Base-by-base conservation (phyloP, 2,329 filamentous ascomycete species). In the Arthrobotrys pseudoclavata region DNA sequence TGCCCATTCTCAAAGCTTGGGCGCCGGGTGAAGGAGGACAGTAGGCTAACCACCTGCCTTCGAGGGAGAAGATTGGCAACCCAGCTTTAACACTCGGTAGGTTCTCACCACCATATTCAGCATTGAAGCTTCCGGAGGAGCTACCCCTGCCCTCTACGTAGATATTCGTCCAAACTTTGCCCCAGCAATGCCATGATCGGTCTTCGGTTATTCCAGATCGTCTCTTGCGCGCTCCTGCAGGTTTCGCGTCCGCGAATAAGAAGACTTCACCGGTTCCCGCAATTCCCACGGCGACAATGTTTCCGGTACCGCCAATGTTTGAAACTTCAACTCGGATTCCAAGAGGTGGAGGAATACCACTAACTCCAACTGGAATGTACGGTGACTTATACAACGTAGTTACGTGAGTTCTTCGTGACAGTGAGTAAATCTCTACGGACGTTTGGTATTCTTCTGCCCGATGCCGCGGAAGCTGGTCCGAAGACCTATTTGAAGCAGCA, bases 131-230 rank as follows among this genome's bases (percentile, higher is more conserved):
- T 2, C 79, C 76, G 87, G 84, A 80, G 26, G 85, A 82, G 31
- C 88, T 86, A 24, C 85, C 85, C 74, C 86, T 86, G 18, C 85
- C 84, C 31, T 85, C 85, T 79, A 89, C 88, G 82, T 96, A 92
- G 29, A 97, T 86, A 52, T 90, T 91, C 0, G 96, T 97, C 96
- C 96, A 99, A 18, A 96, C 85, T 84, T 99, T 99, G 20, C 91
- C 94, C 69, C 96, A 86, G 81, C 94, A 97, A 74, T 86, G 85
- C 82, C 89, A 91, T 13, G 76, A 69, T 42, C 70, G 60, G 29
- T 80, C 79, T 42, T 79, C 76, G 13, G 55, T 45, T 7, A 63
- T 34, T 52, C 74, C 79, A 24, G 80, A 76, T 10, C 81, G 76
- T 20, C 69, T 45, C 6, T 69, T 79, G 50, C 62, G 67, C 24